Base-by-base conservation (phyloP, 805 yeast species). In the Zygotorulaspora sp. region DNA sequence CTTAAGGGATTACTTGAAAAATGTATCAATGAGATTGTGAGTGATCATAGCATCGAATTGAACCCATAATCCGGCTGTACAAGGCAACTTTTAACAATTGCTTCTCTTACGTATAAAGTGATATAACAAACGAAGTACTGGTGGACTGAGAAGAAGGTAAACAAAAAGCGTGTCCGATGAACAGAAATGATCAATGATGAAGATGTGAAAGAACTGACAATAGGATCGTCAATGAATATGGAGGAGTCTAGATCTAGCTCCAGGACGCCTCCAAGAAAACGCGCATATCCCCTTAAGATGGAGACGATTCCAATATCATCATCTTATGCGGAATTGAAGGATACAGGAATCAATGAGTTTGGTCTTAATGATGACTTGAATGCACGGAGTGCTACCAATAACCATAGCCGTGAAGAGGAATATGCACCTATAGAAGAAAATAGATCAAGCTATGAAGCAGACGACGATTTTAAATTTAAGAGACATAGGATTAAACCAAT, bases 401-500 rank as follows among this genome's bases (percentile, higher is more conserved):
- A 14, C 17, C 30, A 26, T 26, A 17, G 11, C 17, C n/a, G 20
- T 12, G 36, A 38, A 14, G 41, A 37, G 12, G 39, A 29, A 11
- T 38, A 38, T n/a, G 20, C 28, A n/a, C 23, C 34, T 6, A 29
- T 16, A 34, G 41, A 14, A n/a, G 36, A 22, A 20, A 33, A 23
- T 17, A 32, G 10, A 14, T 40, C 41, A 11, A 51, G 47, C 24
- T 42, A 48, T 19, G 64, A 58, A 30, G 44, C 40, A n/a, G 63
- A 59, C 35, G 55, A 57, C 7, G 61, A 57, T 31, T 57, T 60
- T 35, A 52, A 48, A 34, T 60, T 60, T 34, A 58, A 55, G 29
- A 52, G 63, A 24, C 63, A 58, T 38, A 54, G 49, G 37, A 50
- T 39, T 14, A 52, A 49, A 29, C 44, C 47, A 22, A 35, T 40